A percentile compares a stretch with the other conserved stretches of the same genome.
These are phyloP conservation scores for Phyllosticta paracitricarpa DNA, from an alignment of 2,329 filamentous ascomycete species.

Conservation along the genomic window DNA sequence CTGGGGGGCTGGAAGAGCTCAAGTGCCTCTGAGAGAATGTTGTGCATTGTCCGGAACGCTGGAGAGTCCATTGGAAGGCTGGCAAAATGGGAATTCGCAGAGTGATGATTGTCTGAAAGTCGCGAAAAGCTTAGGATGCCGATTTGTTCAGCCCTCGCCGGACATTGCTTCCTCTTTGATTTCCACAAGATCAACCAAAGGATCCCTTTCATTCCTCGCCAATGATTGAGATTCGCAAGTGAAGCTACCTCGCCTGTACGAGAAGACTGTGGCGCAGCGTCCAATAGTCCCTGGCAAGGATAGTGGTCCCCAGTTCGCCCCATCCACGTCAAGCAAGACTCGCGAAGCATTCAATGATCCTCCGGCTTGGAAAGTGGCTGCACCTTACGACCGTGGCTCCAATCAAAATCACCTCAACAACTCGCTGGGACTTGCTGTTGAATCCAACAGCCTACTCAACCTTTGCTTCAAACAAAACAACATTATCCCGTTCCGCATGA, in stretches of 20 bases:
- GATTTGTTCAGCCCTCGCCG: background rate
- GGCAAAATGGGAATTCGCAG: constrained; percentile 57
- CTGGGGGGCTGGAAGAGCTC: constrained; percentile 33
- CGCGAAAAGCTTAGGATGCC: background rate
- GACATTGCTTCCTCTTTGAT: no score
- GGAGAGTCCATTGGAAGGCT: constrained; percentile 72
- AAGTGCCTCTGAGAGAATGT: constrained; percentile 24
- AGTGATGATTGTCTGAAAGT: background rate
- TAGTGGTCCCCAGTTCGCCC: background rate
- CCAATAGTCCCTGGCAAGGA: background rate
- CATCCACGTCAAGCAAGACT: background rate
- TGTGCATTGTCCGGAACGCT: constrained; percentile 74
- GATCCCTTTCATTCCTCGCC: no score
- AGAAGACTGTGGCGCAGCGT: background rate
- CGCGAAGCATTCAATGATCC: background rate
- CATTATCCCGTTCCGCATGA: background rate
- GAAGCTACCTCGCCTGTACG: background rate
- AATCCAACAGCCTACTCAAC: background rate
- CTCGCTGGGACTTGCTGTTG: background rate
- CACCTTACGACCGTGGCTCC: background rate
- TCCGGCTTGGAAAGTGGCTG: background rate
- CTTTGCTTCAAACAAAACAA: background rate
- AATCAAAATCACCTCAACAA: background rate
- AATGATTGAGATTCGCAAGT: background rate
- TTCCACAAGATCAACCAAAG: no score